A percentile compares a stretch with the other conserved stretches of the same genome.
These are phyloP conservation scores for Monosporascus sp. DNA, from an alignment of 2,329 filamentous ascomycete genomes.

Conservation along the genomic window DNA sequence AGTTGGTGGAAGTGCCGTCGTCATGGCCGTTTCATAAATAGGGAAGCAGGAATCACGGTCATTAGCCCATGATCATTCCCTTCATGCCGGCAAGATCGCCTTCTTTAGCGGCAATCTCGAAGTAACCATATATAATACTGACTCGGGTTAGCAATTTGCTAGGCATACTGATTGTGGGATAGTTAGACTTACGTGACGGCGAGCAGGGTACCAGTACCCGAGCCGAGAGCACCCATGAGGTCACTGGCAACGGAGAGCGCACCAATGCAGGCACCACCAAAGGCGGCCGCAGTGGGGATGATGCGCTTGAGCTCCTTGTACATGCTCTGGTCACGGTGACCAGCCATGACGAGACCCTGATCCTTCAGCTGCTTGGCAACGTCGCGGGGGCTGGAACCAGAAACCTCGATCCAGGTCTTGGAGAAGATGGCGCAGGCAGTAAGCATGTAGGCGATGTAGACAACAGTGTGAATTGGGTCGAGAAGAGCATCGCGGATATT, in stretches of 20 bases:
- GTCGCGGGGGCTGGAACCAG: slow-evolving; percentile 92
- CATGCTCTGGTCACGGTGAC: slow-evolving; percentile 99
- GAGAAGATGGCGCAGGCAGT: slow-evolving; percentile 97
- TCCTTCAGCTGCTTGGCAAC: slow-evolving; percentile 99
- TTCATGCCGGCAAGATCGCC: slow-evolving; percentile 85
- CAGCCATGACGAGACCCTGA: slow-evolving; percentile 98
- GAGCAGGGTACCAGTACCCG: slow-evolving; percentile 94
- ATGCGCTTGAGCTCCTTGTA: slow-evolving; percentile 99
- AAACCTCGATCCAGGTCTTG: slow-evolving; percentile 99
- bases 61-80: slow-evolving; percentile 66
- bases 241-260: slow-evolving; percentile 93
- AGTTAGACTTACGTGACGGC: slow-evolving; percentile 85
- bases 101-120: slow-evolving; percentile 98
- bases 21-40: background rate
- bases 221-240: slow-evolving; percentile 90
- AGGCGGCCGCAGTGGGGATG: slow-evolving; percentile 95
- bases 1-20: background rate
- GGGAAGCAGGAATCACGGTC: background rate
- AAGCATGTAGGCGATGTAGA: slow-evolving; percentile 98
- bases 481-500: slow-evolving; percentile 97
- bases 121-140: slow-evolving; percentile 98
- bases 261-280: slow-evolving; percentile 98
- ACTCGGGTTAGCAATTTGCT: slow-evolving; percentile 28
- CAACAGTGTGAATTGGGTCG: slow-evolving; percentile 91
- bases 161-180: background rate